These are phyloP conservation scores for Trametopsis cervina DNA, from an alignment of 768 basidiomycete species.

Conservation along the genomic window DNA sequence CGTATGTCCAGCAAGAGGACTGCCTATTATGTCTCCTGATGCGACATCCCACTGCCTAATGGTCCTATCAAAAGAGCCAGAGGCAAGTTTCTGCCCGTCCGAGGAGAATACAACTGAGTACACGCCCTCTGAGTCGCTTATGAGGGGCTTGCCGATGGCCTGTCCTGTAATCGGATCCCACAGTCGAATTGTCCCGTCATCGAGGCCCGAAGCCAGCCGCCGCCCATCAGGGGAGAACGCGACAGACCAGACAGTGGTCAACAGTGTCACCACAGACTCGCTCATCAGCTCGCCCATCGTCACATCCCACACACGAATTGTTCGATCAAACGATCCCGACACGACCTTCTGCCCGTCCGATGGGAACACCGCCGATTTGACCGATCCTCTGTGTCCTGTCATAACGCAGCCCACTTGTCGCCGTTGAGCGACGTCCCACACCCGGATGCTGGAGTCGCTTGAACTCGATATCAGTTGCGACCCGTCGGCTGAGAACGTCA, in stretches of 20 bases:
- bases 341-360: constrained; percentile 14
- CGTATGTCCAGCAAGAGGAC: constrained; percentile 15
- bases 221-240: not conserved
- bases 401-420: constrained; percentile 10
- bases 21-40: not conserved
- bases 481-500: constrained; percentile 20
- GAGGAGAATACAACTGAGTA: constrained; percentile 16
- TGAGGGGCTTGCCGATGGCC: not conserved
- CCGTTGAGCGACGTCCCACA: constrained; percentile 20
- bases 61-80: constrained; percentile 18
- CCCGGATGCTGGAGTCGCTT: constrained; percentile 12
- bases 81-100: constrained; percentile 18
- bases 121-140: constrained; percentile 9
- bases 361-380: constrained; percentile 33
- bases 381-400: constrained; percentile 15
- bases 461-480: constrained; percentile 17
- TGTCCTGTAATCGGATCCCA: not conserved
- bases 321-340: not conserved
- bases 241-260: not conserved
- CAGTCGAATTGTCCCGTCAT: not conserved
- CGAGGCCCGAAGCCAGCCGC: not conserved
- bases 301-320: not conserved
- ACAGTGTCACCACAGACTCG: not conserved
- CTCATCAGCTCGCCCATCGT: too few species aligned
- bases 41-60: constrained; percentile 19